Evolutionary conservation across 352 stramenopile species (phyloP).

Genomic region (Pythium pectinolyticum): DNA sequence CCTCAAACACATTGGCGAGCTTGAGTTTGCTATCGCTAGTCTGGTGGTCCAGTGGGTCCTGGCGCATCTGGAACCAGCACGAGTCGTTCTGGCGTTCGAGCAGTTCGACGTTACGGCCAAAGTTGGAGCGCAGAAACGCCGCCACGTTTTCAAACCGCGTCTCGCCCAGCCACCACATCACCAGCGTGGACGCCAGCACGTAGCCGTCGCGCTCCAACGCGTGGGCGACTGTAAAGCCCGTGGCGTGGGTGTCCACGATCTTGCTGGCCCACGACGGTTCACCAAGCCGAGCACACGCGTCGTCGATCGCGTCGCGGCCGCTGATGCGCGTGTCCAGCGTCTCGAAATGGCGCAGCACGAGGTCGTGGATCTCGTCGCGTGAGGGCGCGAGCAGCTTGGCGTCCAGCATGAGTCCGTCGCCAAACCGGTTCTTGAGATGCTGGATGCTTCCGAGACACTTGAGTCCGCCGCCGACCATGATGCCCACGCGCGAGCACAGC

Average conservation of each 20-base stretch:
- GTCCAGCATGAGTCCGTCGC: conserved; percentile 87
- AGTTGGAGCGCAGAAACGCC: conserved; percentile 25
- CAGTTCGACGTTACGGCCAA: conserved; percentile 33
- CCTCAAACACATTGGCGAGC: conserved; percentile 36
- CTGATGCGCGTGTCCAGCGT: conserved; percentile 30
- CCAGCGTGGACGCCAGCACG: conserved; percentile 29
- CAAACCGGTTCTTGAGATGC: conserved; percentile 94
- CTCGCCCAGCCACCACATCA: conserved; percentile 40
- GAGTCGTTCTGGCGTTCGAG: conserved; percentile 54
- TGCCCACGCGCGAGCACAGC: conserved; percentile 74
- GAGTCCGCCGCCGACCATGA: conserved; percentile 72
- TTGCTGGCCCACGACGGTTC: conserved; percentile 25
- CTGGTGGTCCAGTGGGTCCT: background rate
- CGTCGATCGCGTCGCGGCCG: conserved; percentile 13
- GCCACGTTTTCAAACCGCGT: conserved; percentile 28
- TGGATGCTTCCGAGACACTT: conserved; percentile 73
- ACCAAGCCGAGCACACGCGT: conserved; percentile 29
- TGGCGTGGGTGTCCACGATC: conserved; percentile 33
- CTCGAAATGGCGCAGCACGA: conserved; percentile 26
- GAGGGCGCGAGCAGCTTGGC: conserved; percentile 37
- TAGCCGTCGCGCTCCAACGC: conserved; percentile 34
- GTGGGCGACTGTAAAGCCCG: conserved; percentile 35
- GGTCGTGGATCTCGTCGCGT: conserved; percentile 30
- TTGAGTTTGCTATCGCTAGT: conserved; percentile 12
- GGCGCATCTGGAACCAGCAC: conserved; percentile 46